These are phyloP conservation scores for Lasiodiplodia sp. DNA, from an alignment of 2,329 filamentous ascomycete species.

Conservation along the genomic window DNA sequence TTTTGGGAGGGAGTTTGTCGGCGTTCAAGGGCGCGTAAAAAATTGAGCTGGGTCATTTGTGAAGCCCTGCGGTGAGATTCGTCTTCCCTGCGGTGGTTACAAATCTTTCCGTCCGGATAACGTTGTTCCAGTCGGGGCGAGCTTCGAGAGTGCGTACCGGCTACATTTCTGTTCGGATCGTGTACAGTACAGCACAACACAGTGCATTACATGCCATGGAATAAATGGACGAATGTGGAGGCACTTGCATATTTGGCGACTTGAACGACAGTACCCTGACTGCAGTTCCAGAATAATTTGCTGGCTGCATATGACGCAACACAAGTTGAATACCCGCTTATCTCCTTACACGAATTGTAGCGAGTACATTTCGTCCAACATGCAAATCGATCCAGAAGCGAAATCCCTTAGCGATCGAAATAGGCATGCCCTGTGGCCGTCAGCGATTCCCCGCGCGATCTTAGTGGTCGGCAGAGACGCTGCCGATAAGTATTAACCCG, in stretches of 20 bases:
- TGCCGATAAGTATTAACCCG: background rate
- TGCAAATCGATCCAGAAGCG: background rate
- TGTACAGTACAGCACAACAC: slow-evolving; percentile 7
- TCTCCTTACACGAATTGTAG: background rate
- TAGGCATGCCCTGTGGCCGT: background rate
- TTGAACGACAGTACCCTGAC: too few relatives aligned
- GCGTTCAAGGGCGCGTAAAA: slow-evolving; percentile 16
- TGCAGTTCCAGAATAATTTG: too few relatives aligned
- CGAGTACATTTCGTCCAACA: background rate
- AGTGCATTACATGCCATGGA: background rate
- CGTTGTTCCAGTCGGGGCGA: background rate
- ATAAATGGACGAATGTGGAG: background rate
- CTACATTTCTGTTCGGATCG: background rate
- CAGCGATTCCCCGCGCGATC: background rate
- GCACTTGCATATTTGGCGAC: background rate
- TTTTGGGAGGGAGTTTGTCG: slow-evolving; percentile 7
- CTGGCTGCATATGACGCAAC: background rate
- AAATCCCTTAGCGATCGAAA: background rate
- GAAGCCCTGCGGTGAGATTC: background rate
- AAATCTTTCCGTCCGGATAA: background rate
- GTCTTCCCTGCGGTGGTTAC: background rate
- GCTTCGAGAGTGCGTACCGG: slow-evolving; percentile 1
- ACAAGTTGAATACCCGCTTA: background rate
- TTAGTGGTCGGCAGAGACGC: background rate
- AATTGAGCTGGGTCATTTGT: background rate